Percentiles rank a stretch among this genome's conserved stretches.
Conservation (phyloP, 441 rosid genomes). For the Pelargonium citronellum region DNA sequence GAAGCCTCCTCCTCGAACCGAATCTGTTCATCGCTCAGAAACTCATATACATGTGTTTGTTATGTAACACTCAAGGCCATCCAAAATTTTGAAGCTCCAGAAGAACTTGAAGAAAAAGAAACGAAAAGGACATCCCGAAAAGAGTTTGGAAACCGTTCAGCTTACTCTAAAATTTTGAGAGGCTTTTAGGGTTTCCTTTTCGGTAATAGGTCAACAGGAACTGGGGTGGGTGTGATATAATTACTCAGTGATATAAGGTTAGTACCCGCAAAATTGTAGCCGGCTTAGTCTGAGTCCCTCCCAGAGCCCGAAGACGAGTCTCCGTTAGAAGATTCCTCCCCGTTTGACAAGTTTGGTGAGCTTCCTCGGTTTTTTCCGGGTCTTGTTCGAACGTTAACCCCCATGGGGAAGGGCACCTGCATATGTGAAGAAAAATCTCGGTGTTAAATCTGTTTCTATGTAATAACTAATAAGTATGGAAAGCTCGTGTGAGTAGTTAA, state of each 20-base stretch:
- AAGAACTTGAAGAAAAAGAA: conserved; percentile 15
- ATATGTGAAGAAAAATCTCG: conserved; percentile 2
- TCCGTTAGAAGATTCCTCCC: conserved; percentile 33
- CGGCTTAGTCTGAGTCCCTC: conserved; percentile 38
- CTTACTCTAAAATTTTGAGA: conserved; percentile 12
- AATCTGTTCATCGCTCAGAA: conserved; percentile 15
- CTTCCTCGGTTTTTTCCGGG: conserved; percentile 39
- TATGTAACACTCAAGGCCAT: conserved; percentile 17
- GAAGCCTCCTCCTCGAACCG: conserved; percentile 13
- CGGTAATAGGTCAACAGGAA: conserved; percentile 12
- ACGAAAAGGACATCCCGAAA: conserved; percentile 3
- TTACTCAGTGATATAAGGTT: conserved; percentile 32
- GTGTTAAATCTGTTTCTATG: background rate
- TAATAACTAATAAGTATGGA: background rate
- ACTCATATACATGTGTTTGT: conserved; percentile 19
- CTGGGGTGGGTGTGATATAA: conserved; percentile 19
- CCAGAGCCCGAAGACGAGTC: conserved; percentile 32
- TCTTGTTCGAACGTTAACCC: conserved; percentile 46
- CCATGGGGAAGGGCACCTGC: conserved; percentile 66
- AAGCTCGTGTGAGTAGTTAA: background rate
- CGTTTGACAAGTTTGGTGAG: conserved; percentile 20
- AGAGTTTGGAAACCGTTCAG: conserved; percentile 7
- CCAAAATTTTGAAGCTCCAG: conserved; percentile 45
- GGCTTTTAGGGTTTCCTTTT: conserved; percentile 16
- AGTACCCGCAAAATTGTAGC: conserved; percentile 24